Base-by-base conservation (phyloP, 208 protist genomes). In the Crithidia bombi region DNA sequence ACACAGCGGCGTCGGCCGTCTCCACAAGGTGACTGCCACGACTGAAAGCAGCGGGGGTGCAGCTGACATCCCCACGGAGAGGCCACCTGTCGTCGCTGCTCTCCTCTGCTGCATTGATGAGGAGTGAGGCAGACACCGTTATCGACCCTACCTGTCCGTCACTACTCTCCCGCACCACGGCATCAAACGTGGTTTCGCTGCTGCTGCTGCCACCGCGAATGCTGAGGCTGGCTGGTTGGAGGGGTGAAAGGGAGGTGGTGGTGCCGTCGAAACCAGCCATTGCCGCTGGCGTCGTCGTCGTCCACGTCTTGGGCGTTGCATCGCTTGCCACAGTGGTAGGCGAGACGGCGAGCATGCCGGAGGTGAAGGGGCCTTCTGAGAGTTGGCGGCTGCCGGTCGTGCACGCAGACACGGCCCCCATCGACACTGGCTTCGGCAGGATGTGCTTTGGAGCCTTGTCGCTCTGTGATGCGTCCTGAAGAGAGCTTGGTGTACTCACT, bases 271-370 rank as follows among this genome's bases (percentile, higher is more conserved):
- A 25, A 14, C 35, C 30, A n/a, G 36, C 15, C 35, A 23, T 19
- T 9, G 30, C 28, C 0, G 39, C 17, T 2, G 67, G 47, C 15
- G 46, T 63, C 5, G 50, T 17, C 15, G 46, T 63, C 5, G 50
- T 17, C 50, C 58, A 75, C 28, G 51, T 47, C 41, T 75, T 61
- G 11, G 69, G 44, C 25, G 61, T 32, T 33, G 15, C 43, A 5
- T 67, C 69, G 14, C 59, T 61, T 6, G 61, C 21, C 21, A 38
- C 43, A 2, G 61, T 62, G 23, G 39, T 49, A 19, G 57, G 50
- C 19, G 61, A 55, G 10, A 55, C 44, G 43, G 11, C 30, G 61
- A 38, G 28, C 28, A 64, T 3, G 52, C 52, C 55, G 33, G 33
- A 17, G 23, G 50, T 50, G 33, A 64, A 54, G 33, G 50, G 9